Conservation (phyloP, 176 grass and related monocot genomes). For the Dendrocalamus sinicus region DNA sequence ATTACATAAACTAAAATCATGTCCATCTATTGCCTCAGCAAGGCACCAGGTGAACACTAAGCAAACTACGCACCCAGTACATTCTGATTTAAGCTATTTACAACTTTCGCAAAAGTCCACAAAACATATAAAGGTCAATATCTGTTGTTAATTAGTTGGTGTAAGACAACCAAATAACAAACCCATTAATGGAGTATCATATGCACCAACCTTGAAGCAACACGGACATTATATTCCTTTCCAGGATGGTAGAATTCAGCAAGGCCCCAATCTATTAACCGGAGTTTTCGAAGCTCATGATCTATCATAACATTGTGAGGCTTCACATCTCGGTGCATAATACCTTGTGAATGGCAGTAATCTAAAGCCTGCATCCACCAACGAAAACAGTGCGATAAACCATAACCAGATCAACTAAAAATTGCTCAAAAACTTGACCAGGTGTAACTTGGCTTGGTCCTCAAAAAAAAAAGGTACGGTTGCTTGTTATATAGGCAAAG, state of each 20-base stretch:
- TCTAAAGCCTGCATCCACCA: constrained; percentile 59
- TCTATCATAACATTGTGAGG: constrained; percentile 88
- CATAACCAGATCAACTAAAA: constrained; percentile 19
- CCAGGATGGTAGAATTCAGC: constrained; percentile 80
- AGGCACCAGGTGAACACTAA: not conserved
- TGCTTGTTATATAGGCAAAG: not conserved
- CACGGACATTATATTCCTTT: constrained; percentile 75
- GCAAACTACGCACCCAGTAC: not conserved
- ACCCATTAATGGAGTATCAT: not conserved
- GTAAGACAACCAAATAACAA: constrained; percentile 15
- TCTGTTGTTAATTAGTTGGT: not conserved
- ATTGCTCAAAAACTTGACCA: not conserved
- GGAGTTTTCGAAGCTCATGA: constrained; percentile 70
- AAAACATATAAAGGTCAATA: not conserved
- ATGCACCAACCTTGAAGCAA: constrained; percentile 62
- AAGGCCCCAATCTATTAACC: constrained; percentile 76
- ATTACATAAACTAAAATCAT: not conserved
- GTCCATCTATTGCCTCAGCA: constrained; percentile 1
- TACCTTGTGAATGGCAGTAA: constrained; percentile 74
- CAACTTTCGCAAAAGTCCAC: not conserved
- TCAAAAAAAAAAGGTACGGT: not conserved
- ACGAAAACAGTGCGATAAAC: constrained; percentile 13
- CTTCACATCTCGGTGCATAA: constrained; percentile 80
- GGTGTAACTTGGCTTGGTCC: not conserved
- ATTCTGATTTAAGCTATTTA: not conserved